Evolutionary conservation across 768 basidiomycete genomes (phyloP).

Genomic region (Albatrellus ellisii): DNA sequence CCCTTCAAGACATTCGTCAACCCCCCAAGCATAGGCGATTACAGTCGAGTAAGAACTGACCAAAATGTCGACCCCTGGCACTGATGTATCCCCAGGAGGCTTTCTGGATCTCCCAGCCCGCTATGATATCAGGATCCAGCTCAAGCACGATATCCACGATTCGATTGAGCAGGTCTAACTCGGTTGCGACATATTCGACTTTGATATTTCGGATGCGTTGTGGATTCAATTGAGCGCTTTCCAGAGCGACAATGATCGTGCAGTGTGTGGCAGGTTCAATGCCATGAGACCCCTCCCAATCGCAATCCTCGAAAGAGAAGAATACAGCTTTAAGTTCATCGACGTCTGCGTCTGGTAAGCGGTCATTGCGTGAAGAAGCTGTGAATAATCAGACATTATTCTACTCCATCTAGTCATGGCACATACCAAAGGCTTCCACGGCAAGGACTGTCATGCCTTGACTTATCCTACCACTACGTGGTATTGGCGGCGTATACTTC

Average conservation of each 20-base stretch:
- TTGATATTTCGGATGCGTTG: constrained; percentile 30
- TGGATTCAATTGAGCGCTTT: constrained; percentile 24
- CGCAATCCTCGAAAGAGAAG: constrained; percentile 54
- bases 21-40: neutral
- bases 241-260: constrained; percentile 41
- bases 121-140: constrained; percentile 83
- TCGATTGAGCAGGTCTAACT: constrained; percentile 72
- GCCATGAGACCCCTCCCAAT: constrained; percentile 19
- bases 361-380: constrained; percentile 37
- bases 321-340: constrained; percentile 61
- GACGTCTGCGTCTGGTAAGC: constrained; percentile 50
- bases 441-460: constrained; percentile 71
- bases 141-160: constrained; percentile 60
- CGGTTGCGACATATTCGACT: constrained; percentile 44
- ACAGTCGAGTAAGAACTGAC: constrained; percentile 26
- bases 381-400: neutral
- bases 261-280: constrained; percentile 19
- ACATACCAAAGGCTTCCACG: constrained; percentile 72
- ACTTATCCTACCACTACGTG: constrained; percentile 35
- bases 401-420: neutral
- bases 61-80: constrained; percentile 47
- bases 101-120: constrained; percentile 86
- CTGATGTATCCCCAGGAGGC: constrained; percentile 86
- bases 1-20: constrained; percentile 28
- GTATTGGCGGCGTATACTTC: constrained; percentile 37